Conservation (phyloP, 2,329 filamentous ascomycete genomes). For the Trichoderma semiorbis region DNA sequence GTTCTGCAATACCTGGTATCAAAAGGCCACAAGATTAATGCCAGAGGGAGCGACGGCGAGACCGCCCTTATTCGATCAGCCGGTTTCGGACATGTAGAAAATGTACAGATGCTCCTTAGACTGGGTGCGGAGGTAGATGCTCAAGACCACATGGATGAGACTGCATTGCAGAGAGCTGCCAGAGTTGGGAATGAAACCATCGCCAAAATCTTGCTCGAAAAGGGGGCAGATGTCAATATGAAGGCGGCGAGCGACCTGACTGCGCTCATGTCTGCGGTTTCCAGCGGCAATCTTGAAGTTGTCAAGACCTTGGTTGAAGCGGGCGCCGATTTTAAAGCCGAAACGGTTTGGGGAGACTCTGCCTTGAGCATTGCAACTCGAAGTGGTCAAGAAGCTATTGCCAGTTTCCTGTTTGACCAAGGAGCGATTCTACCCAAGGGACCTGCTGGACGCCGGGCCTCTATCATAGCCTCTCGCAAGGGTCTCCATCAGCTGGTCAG, state of each 20-base stretch:
- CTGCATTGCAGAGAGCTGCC: conserved; percentile 14
- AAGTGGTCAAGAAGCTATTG: conserved; percentile 15
- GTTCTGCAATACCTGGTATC: neutral
- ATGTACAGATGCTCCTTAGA: neutral
- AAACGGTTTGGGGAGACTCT: conserved; percentile 16
- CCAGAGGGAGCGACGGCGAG: neutral
- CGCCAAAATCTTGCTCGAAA: neutral
- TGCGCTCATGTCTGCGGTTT: conserved; percentile 18
- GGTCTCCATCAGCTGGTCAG: conserved; percentile 4
- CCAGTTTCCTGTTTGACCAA: conserved; percentile 1
- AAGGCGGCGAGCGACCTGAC: conserved; percentile 13
- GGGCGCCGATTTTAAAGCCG: neutral
- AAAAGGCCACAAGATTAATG: neutral
- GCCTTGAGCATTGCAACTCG: conserved; percentile 17
- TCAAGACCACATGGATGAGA: conserved; percentile 16
- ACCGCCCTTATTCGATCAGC: neutral
- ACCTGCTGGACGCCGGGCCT: neutral
- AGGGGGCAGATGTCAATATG: conserved; percentile 12
- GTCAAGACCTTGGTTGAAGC: neutral
- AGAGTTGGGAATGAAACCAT: neutral
- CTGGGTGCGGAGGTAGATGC: neutral
- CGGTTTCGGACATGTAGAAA: neutral
- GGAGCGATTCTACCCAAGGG: conserved; percentile 5
- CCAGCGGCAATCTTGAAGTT: conserved; percentile 5
- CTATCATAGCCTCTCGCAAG: conserved; percentile 3